Evolutionary conservation across 2,329 filamentous ascomycete genomes (phyloP).

Genomic region (Biscogniauxia mediterranea): DNA sequence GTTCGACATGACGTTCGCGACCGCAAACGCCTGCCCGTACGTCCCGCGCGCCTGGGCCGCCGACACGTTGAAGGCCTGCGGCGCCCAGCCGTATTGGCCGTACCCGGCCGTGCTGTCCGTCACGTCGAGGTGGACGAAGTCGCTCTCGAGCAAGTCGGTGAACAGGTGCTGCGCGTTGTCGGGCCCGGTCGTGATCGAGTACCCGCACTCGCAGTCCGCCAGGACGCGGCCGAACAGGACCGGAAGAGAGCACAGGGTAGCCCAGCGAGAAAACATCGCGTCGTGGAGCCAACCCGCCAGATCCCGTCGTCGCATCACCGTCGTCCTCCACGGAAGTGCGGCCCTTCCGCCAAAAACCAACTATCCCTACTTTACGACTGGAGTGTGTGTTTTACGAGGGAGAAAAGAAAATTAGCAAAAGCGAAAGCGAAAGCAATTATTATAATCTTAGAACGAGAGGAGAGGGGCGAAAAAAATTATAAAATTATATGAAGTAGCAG

Average conservation of each 20-base stretch:
- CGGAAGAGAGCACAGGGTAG: slow-evolving; percentile 16
- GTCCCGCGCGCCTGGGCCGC: slow-evolving; percentile 56
- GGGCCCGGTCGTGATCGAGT: slow-evolving; percentile 52
- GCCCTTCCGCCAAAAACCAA: no score
- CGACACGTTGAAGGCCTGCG: slow-evolving; percentile 66
- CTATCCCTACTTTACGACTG: background rate
- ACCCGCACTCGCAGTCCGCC: slow-evolving; percentile 70
- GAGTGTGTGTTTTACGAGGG: background rate
- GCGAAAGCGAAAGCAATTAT: background rate
- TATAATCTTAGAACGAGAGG: background rate
- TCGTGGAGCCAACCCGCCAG: background rate
- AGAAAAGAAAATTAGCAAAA: background rate
- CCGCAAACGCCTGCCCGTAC: slow-evolving; percentile 63
- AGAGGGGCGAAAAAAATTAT: background rate
- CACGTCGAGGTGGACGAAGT: slow-evolving; percentile 60
- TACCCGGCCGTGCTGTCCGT: slow-evolving; percentile 43
- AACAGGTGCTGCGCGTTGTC: slow-evolving; percentile 49
- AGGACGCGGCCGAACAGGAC: slow-evolving; percentile 20
- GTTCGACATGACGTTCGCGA: slow-evolving; percentile 57
- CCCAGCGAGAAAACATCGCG: slow-evolving; percentile 12
- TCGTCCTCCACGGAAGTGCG: background rate
- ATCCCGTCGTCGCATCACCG: background rate
- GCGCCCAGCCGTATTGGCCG: slow-evolving; percentile 49
- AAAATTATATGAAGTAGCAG: background rate
- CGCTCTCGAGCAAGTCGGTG: slow-evolving; percentile 68